Conservation (phyloP, 306 rosid genomes). For the Casuarina equisetifolia region DNA sequence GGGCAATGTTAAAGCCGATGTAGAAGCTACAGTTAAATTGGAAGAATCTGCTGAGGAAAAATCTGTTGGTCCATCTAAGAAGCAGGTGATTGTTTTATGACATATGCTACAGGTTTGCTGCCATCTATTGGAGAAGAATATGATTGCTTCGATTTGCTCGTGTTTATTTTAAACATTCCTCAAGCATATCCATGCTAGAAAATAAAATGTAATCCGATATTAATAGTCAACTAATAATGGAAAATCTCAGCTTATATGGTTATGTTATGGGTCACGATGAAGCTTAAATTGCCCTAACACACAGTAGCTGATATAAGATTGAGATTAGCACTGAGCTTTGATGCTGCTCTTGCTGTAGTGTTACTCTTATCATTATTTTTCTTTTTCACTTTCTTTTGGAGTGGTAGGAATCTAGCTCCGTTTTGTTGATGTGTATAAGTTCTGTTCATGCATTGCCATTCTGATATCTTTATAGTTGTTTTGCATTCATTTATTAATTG, state of each 20-base stretch:
- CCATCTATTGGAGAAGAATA: conserved; percentile 16
- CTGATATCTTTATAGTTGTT: neutral
- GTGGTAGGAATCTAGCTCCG: neutral
- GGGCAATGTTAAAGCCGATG: conserved; percentile 28
- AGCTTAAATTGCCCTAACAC: neutral
- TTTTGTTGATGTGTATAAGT: conserved; percentile 7
- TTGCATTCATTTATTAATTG: conserved; percentile 13
- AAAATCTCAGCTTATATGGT: neutral
- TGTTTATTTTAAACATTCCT: neutral
- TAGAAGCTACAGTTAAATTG: conserved; percentile 46
- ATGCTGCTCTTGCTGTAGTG: neutral
- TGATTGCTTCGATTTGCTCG: neutral
- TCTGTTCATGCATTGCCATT: conserved; percentile 4
- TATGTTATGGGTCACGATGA: neutral
- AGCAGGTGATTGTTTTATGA: conserved; percentile 48
- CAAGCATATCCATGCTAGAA: neutral
- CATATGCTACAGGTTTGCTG: neutral
- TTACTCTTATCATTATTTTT: neutral
- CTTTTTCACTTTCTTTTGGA: neutral
- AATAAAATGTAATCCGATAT: neutral
- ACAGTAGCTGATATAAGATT: neutral
- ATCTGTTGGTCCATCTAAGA: conserved; percentile 51
- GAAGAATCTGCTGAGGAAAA: conserved; percentile 54
- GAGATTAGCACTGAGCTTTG: neutral
- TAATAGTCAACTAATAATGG: too few relatives aligned